These are phyloP conservation scores for Penicillium lagena DNA, from an alignment of 495 filamentous ascomycete genomes.

Conservation along the genomic window DNA sequence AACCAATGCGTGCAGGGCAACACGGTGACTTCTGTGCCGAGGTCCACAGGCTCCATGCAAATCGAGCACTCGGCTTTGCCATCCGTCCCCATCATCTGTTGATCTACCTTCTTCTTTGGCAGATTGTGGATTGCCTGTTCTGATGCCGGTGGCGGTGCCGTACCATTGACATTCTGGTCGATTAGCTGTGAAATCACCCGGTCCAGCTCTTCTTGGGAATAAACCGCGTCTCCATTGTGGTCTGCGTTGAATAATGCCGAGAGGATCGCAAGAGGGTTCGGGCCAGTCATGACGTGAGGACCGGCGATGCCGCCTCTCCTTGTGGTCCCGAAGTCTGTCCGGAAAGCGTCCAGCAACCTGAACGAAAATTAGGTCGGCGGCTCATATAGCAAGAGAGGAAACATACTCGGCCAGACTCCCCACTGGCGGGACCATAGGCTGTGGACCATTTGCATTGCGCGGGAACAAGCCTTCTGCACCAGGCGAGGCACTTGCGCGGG, in stretches of 20 bases:
- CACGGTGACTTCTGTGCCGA: constrained; percentile 68
- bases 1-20: constrained; percentile 93
- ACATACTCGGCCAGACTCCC: constrained; percentile 32
- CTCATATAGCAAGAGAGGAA: not conserved
- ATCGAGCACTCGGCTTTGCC: constrained; percentile 81
- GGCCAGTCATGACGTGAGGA: constrained; percentile 13
- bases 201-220: constrained; percentile 84
- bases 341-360: constrained; percentile 28
- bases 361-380: constrained; percentile 2
- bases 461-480: constrained; percentile 21
- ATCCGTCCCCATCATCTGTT: constrained; percentile 55
- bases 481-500: constrained; percentile 1
- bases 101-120: constrained; percentile 60
- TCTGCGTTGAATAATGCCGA: constrained; percentile 53
- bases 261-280: constrained; percentile 27
- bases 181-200: constrained; percentile 81
- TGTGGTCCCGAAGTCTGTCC: constrained; percentile 8
- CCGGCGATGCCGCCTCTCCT: constrained; percentile 10
- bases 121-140: constrained; percentile 66
- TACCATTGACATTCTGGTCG: constrained; percentile 68
- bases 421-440: constrained; percentile 17
- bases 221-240: constrained; percentile 77
- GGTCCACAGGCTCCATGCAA: constrained; percentile 80
- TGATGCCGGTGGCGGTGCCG: constrained; percentile 77
- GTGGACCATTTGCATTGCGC: constrained; percentile 27